Conservation (phyloP, 2,329 filamentous ascomycete species). For the Monilinia fructigena region DNA sequence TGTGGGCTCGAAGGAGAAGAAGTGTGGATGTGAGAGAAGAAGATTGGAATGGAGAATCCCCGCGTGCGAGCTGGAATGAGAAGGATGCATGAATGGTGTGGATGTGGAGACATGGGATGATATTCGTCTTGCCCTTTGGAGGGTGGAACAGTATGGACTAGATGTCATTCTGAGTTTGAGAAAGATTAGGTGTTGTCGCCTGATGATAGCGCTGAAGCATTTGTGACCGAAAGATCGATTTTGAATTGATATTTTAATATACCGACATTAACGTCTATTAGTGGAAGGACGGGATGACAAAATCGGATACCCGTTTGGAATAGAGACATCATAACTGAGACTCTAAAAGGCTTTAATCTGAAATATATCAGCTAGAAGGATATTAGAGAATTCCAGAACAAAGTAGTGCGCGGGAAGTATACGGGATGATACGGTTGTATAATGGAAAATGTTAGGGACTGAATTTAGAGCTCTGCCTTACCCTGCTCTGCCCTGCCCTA, state of each 20-base stretch:
- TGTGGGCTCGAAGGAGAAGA: background rate
- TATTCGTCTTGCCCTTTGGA: constrained; percentile 5
- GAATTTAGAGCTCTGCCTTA: constrained; percentile 4
- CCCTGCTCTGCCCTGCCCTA: constrained; percentile 17
- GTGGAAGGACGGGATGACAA: constrained; percentile 5
- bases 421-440: constrained; percentile 7
- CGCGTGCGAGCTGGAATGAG: constrained; percentile 1
- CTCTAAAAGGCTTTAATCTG: background rate
- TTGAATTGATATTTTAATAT: constrained; percentile 1
- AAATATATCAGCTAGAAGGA: constrained; percentile 14
- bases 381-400: constrained; percentile 6
- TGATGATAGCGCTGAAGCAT: background rate
- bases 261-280: background rate
- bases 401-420: background rate
- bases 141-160: background rate
- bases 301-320: constrained; percentile 7
- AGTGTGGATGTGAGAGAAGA: background rate
- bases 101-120: constrained; percentile 11
- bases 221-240: background rate
- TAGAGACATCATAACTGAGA: constrained; percentile 5
- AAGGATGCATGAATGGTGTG: constrained; percentile 6
- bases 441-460: constrained; percentile 2
- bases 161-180: constrained; percentile 5
- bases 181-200: constrained; percentile 9
- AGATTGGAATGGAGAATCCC: background rate